Base-by-base conservation (phyloP, 306 rosid species). In the Rosa chinensis region DNA sequence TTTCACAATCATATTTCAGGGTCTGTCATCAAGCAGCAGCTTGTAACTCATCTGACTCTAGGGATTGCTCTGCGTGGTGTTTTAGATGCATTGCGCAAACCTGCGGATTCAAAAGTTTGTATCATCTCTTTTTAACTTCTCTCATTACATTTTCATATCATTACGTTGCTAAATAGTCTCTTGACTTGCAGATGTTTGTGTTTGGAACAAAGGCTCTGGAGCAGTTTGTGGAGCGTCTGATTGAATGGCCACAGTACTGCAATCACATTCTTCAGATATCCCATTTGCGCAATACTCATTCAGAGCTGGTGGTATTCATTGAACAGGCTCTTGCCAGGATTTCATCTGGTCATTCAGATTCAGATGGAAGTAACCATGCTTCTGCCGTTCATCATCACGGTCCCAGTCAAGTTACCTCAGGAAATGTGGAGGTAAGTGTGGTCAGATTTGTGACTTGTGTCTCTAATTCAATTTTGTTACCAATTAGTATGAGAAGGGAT, bases 191-290 rank as follows among this genome's bases (percentile, higher is more conserved):
- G 99, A 96, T 96, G 99, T 96, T 91, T 89, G 79, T 90, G 73
- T 96, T 96, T 70, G 99, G 99, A 73, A 91, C 90, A 49, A 80
- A 88, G 87, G 99, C 99, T 72, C 79, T 96, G 90, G 98, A 96
- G 89, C 98, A 96, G 86, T 96, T 96, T 87, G 94, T 92, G 84
- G 99, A 93, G 80, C 98, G 99, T 72, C 86, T 96, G 76, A 88
- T 89, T 77, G 99, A 93, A 87, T 96, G 99, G 99, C 99, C 99
- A 6, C 98, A 93, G 80, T 96, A 93, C 78, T 96, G 99, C 88
- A 93, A 96, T 84, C 99, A 96, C 80, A 96, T 96, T 84, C 88
- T 96, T 73, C 99, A 96, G 84, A 93, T 96, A 81, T 91, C 98
- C 75, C 99, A 96, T 90, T 70, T 93, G 83, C 94, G 98, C 12